Evolutionary conservation across 2,329 filamentous ascomycete species (phyloP), one percentile per base, ranked within the genome.

Genomic region (Colletotrichum sp.): DNA sequence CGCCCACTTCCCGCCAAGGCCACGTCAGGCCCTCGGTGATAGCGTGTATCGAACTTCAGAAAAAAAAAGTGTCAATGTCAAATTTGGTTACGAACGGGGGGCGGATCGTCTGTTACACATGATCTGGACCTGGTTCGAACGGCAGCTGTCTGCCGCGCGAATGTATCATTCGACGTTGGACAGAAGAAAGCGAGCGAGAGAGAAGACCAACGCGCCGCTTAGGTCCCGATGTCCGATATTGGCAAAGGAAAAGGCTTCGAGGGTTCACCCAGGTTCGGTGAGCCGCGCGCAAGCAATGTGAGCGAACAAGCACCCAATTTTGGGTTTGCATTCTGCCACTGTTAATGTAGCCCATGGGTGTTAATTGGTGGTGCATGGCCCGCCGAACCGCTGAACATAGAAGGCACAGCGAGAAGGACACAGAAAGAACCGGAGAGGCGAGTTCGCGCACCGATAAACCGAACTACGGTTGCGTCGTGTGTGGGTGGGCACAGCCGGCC

Each of bases 1-100:
- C 72, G 39, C 73, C 73, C 73, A 73, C 69, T 73, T 75, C 16
- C 69, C 73, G 73, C 36, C 28, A 36, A 22, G 30, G 44, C 48
- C 57, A 68, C 62, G 69, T 75, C 69, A 64, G 57, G 30, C 22
- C 34, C 32, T 22, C 32, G 26, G 34, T 32, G 32, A 65, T 71
- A 48, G 52, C 62, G 62, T 67, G 72, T 71, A 55, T 66, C 72
- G 32, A 52, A 26, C 36, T 18, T 30, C 26, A 26, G 55, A 22
- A 60, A 22, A 62, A 62, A 62, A 66, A 34, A 34, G 8, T 44
- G 52, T 39, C 68, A 57, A 75, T 44, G 60, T 18, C 16, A n/a
- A n/a, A 2, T n/a, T 12, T n/a, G 39, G 39, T 48, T 48, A 48
- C 39, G 39, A 48, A 60, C 6, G 32, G 30, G 34, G 30, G 22